These are phyloP conservation scores for Tagetes patula DNA, from an alignment of 129 eudicot genomes.

Conservation along the genomic window DNA sequence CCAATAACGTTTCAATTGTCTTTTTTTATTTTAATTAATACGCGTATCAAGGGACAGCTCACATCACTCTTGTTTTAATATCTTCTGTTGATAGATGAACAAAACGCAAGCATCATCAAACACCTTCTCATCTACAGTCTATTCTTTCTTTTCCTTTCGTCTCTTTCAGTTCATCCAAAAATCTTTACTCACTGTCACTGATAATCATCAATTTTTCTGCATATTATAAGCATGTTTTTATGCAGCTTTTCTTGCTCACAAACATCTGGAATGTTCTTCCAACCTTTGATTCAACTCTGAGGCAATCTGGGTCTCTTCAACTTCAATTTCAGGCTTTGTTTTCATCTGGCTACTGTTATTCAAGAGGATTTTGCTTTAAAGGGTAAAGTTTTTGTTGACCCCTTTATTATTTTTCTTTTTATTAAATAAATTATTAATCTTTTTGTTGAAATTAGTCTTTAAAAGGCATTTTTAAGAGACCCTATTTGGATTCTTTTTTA, in stretches of 20 bases:
- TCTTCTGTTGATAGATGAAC: conserved; percentile 16
- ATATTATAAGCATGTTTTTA: conserved; percentile 19
- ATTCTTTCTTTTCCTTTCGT: conserved; percentile 31
- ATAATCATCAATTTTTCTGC: conserved; percentile 1
- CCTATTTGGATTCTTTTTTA: neutral
- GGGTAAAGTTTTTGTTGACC: conserved; percentile 17
- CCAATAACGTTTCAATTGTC: conserved; percentile 4
- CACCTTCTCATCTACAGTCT: conserved; percentile 20
- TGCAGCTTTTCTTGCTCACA: conserved; percentile 25
- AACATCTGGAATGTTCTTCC: conserved; percentile 30
- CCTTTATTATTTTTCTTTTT: neutral
- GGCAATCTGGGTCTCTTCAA: conserved; percentile 16
- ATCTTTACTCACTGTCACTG: conserved; percentile 5
- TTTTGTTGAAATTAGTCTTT: conserved; percentile 26
- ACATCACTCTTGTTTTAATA: conserved; percentile 17
- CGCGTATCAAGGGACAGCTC: conserved; percentile 27
- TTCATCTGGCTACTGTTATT: neutral
- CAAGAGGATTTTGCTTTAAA: conserved; percentile 1
- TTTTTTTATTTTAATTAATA: neutral
- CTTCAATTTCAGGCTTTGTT: neutral
- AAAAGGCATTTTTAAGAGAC: neutral
- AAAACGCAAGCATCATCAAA: conserved; percentile 30
- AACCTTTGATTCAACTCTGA: conserved; percentile 15
- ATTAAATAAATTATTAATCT: neutral
- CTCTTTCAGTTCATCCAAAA: conserved; percentile 39